Conservation (phyloP, 2,329 filamentous ascomycete species). For the Cryphonectria carpinicola region DNA sequence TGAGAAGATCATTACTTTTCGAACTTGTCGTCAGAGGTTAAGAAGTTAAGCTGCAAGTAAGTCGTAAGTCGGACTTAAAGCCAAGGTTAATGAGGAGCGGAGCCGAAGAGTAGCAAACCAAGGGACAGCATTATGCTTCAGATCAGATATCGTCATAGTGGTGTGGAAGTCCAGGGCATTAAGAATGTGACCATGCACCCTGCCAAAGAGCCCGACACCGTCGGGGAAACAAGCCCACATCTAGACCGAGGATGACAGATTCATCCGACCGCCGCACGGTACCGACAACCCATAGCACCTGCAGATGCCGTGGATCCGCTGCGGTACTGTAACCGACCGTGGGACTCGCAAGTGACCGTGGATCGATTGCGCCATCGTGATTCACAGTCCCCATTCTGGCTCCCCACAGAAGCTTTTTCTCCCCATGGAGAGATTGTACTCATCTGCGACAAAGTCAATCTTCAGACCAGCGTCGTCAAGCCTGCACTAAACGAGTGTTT, state of each 20-base stretch:
- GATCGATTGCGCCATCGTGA: not conserved
- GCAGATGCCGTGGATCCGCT: not conserved
- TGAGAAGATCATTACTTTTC: no score
- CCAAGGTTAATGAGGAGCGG: not conserved
- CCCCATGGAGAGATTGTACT: not conserved
- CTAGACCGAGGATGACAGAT: not conserved
- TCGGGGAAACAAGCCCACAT: not conserved
- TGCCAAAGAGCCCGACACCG: not conserved
- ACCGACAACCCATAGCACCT: not conserved
- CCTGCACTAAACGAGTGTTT: not conserved
- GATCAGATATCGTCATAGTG: not conserved
- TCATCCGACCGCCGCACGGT: not conserved
- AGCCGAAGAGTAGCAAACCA: not conserved
- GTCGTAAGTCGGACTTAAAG: not conserved
- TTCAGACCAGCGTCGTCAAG: not conserved
- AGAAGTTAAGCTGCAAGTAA: no score
- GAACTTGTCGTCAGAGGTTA: not conserved
- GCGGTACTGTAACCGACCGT: not conserved
- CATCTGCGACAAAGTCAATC: not conserved
- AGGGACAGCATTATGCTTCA: not conserved
- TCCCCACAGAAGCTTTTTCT: not conserved
- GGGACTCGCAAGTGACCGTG: not conserved
- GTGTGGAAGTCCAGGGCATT: not conserved
- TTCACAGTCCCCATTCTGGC: not conserved
- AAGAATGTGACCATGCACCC: not conserved